Base-by-base conservation (phyloP, 176 grass and related monocot genomes). In the Melocanna baccifera region DNA sequence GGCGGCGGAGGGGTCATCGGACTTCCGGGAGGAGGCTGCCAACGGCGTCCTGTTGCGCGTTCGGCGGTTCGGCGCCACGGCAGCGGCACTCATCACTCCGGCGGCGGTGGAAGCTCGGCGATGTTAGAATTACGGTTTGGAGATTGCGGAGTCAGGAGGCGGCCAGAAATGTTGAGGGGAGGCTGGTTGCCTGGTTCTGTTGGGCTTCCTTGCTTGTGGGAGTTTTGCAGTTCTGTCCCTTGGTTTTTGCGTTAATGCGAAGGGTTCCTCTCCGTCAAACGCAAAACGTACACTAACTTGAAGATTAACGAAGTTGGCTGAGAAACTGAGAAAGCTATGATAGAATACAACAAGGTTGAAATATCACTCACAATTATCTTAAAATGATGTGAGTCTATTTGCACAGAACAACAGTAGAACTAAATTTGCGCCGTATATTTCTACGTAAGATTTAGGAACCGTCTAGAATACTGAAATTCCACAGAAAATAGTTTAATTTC, bases 21-120 rank as follows among this genome's bases (percentile, higher is more conserved):
- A 65, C 86, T 56, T 85, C 63, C 76, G 63, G 18, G 89, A 83
- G 47, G 87, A 88, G 14, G 80, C 63, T 34, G 69, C 69, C 63
- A 89, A 89, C 45, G 92, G 88, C 58, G 88, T 59, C 22, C 84
- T 67, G 58, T 61, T 90, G 58, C 88, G 88, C 3, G 40, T 36
- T 67, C 84, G 89, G 59, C 92, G 89, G 28, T 78, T 83, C 22
- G 78, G 62, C 43, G 57, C 56, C 29, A 68, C 58, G 2, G 69
- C 77, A 5, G 83, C 29, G 22, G 66, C 12, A n/a, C 57, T 67
- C 88, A 90, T 90, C 64, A 3, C 28, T 62, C 7, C 25, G 43
- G 5, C 16, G 0, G 50, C 20, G 15, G 62, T 3, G 73, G 46
- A 50, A 76, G 56, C 23, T 47, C 34, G 22, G 41, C 56, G 22